These are phyloP conservation scores for Poteriospumella lacustris DNA, from an alignment of 108 stramenopile species.

Conservation along the genomic window DNA sequence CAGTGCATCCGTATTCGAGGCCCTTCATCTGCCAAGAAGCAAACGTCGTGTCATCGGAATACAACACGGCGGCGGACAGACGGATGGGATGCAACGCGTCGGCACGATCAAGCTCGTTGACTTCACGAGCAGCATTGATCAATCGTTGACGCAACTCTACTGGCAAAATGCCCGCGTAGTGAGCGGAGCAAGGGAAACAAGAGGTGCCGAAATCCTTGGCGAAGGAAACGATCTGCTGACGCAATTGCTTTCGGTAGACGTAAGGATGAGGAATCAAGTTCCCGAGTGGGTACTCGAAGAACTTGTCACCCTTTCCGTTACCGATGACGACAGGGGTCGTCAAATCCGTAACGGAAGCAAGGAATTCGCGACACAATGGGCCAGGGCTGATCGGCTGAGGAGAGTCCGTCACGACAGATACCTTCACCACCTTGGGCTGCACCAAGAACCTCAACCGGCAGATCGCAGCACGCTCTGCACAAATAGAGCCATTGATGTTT, in stretches of 20 bases:
- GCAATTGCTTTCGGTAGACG: constrained; percentile 43
- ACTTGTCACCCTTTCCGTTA: background rate
- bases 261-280: constrained; percentile 72
- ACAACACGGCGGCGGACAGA: constrained; percentile 68
- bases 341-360: constrained; percentile 40
- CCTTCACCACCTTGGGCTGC: constrained; percentile 23
- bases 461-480: constrained; percentile 77
- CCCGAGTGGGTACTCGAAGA: constrained; percentile 47
- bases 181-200: background rate
- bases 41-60: constrained; percentile 55
- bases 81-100: constrained; percentile 63
- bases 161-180: background rate
- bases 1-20: constrained; percentile 74
- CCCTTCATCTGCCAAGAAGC: constrained; percentile 60
- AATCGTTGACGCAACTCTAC: background rate
- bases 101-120: constrained; percentile 44
- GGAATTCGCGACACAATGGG: constrained; percentile 73
- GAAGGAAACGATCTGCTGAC: background rate
- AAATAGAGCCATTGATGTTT: constrained; percentile 64
- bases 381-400: constrained; percentile 67
- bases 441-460: constrained; percentile 41
- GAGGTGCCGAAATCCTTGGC: too few species aligned
- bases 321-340: constrained; percentile 37
- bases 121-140: background rate
- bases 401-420: constrained; percentile 62